Base-by-base conservation (phyloP, 495 filamentous ascomycete genomes). In the Thozetella sp. region DNA sequence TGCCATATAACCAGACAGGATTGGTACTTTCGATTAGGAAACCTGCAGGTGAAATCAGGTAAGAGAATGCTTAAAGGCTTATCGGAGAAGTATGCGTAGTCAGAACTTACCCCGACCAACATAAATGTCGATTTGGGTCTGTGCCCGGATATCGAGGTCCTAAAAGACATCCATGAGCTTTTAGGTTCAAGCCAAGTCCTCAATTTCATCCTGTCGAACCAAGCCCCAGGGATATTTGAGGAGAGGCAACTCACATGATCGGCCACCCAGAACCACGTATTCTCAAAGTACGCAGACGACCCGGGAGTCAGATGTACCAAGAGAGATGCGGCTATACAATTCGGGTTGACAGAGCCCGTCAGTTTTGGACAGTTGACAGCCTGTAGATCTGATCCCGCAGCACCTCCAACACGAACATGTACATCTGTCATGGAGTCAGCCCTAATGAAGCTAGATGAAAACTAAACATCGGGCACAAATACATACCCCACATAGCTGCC, bases 351-450 rank as follows among this genome's bases (percentile, higher is more conserved):
- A 3, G 72, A 76, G 45, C 82, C 81, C 22, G 78, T 81, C 26
- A 77, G 71, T 26, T 76, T 79, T 10, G 91, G 90, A 55, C 84
- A 88, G 78, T 92, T 92, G 60, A 79, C 65, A 71, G 93, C 96
- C 25, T 77, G 85, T 11, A 97, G 80, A 48, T 87, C 69, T 2
- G 93, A 96, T 51, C 93, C 93, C 3, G 88, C 86, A 22, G 89
- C 85, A 12, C 94, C 94, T 55, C 93, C 89, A 65, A 92, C 83
- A 57, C 94, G 92, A 72, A 92, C 88, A 73, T 97, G 94, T 6
- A 92, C 89, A 68, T 98, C 94, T 93, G 93, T 97, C 77, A 97
- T 86, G 30, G 85, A n/a, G n/a, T n/a, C n/a, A n/a, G n/a, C n/a
- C n/a, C n/a, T n/a, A n/a, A n/a, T n/a, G n/a, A n/a, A n/a, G n/a